Percentiles rank a stretch among this genome's conserved stretches.
Conservation (phyloP, 1,139 yeast species). For the Protomyces macrosporus region DNA sequence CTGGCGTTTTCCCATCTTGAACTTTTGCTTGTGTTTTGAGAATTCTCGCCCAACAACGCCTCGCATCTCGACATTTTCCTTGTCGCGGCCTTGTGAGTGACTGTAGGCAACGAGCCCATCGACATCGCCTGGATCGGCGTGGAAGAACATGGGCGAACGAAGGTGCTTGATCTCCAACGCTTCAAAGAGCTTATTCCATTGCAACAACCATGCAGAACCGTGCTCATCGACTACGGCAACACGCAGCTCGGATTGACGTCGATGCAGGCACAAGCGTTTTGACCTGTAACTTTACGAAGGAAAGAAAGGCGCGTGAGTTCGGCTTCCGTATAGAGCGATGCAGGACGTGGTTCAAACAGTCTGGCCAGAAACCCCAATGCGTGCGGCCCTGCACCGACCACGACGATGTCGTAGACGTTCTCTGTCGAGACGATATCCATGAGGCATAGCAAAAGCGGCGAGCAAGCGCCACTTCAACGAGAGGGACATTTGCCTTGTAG, state of each 20-base stretch:
- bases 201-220: conserved; percentile 38
- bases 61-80: conserved; percentile 44
- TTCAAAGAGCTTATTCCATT: conserved; percentile 47
- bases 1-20: conserved; percentile 20
- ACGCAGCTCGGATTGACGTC: not conserved
- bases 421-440: conserved; percentile 3
- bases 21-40: conserved; percentile 46
- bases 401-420: conserved; percentile 1
- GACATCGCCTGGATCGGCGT: conserved; percentile 47
- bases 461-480: too few species aligned
- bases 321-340: conserved; percentile 9
- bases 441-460: too few species aligned
- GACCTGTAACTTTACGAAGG: not conserved
- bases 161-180: conserved; percentile 46
- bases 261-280: not conserved
- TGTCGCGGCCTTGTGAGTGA: conserved; percentile 39
- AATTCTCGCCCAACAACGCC: conserved; percentile 49
- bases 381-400: conserved; percentile 14
- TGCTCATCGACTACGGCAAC: not conserved
- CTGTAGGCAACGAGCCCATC: conserved; percentile 48
- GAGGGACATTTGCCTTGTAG: too few species aligned
- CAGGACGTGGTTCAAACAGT: conserved; percentile 1
- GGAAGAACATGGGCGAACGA: conserved; percentile 52
- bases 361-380: conserved; percentile 1
- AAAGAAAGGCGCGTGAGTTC: conserved; percentile 1